A percentile compares a stretch with the other conserved stretches of the same genome.
phyloP scores from a whole-genome alignment of 495 filamentous ascomycete species.

The Mytilinidion resinicola region DNA sequence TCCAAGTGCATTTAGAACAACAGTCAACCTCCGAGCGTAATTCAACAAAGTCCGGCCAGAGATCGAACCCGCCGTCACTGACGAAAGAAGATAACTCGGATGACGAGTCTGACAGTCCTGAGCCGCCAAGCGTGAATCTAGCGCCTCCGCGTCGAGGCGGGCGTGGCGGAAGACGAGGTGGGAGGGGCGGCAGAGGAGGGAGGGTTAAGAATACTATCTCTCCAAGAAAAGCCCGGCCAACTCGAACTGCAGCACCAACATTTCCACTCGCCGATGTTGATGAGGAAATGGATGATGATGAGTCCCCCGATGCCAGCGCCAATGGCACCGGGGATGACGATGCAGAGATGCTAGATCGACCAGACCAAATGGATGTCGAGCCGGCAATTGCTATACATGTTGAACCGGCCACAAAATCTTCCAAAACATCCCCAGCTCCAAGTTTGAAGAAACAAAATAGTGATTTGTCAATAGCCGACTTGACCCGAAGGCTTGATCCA shows the following conservation, averaged over 20 bases:
- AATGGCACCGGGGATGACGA: conserved; percentile 10
- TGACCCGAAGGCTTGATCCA: background rate
- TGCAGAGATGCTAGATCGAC: conserved; percentile 2
- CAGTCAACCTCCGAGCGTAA: background rate
- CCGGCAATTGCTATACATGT: background rate
- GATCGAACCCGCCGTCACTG: background rate
- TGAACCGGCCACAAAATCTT: background rate
- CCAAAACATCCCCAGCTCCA: background rate
- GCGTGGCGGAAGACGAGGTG: conserved; percentile 8
- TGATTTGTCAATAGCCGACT: background rate
- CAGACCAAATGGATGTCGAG: background rate
- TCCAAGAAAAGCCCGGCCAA: conserved; percentile 10
- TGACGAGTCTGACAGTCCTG: background rate
- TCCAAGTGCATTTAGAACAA: conserved; percentile 7
- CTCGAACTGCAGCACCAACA: conserved; percentile 19
- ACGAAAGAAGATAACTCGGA: conserved; percentile 1
- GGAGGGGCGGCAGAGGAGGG: conserved; percentile 11
- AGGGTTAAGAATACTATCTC: conserved; percentile 2
- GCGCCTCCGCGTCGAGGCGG: background rate
- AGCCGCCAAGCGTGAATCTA: background rate
- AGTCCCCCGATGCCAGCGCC: conserved; percentile 13
- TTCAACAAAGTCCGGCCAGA: background rate
- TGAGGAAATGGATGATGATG: conserved; percentile 21
- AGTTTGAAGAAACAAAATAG: background rate
- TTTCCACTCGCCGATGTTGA: conserved; percentile 24